Percentiles rank a stretch among this genome's conserved stretches.
Conservation (phyloP, 768 basidiomycete species). For the Kwoniella sp. region DNA sequence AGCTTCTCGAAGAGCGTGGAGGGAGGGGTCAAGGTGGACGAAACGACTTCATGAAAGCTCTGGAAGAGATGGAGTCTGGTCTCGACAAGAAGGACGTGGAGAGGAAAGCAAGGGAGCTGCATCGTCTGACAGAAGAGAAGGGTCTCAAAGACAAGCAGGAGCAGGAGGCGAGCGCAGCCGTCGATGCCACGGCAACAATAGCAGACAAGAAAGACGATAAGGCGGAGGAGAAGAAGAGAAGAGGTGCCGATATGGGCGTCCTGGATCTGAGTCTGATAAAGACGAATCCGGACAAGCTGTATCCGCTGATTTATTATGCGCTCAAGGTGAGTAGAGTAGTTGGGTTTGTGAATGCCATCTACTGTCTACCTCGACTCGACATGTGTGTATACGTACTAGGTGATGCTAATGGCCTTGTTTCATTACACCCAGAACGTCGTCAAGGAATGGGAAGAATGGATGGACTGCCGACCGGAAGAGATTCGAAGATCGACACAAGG, state of each 20-base stretch:
- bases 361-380: background rate
- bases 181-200: conserved; percentile 25
- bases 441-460: conserved; percentile 94
- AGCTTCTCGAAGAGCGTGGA: conserved; percentile 79
- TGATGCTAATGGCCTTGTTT: background rate
- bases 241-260: conserved; percentile 59
- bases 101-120: conserved; percentile 21
- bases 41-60: conserved; percentile 77
- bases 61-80: conserved; percentile 66
- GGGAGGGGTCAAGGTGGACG: conserved; percentile 57
- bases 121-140: conserved; percentile 62
- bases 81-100: conserved; percentile 53
- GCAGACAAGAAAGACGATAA: conserved; percentile 24
- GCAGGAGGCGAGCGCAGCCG: conserved; percentile 10
- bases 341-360: background rate
- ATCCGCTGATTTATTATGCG: conserved; percentile 95
- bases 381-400: background rate
- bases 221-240: conserved; percentile 58
- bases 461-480: conserved; percentile 89
- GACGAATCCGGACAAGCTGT: conserved; percentile 89
- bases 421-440: conserved; percentile 63
- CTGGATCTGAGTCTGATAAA: conserved; percentile 82
- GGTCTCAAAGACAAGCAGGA: conserved; percentile 10
- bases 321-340: conserved; percentile 66
- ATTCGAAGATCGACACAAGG: conserved; percentile 88